Conservation (phyloP, 345 rosid species). For the Melaleuca alternifolia region DNA sequence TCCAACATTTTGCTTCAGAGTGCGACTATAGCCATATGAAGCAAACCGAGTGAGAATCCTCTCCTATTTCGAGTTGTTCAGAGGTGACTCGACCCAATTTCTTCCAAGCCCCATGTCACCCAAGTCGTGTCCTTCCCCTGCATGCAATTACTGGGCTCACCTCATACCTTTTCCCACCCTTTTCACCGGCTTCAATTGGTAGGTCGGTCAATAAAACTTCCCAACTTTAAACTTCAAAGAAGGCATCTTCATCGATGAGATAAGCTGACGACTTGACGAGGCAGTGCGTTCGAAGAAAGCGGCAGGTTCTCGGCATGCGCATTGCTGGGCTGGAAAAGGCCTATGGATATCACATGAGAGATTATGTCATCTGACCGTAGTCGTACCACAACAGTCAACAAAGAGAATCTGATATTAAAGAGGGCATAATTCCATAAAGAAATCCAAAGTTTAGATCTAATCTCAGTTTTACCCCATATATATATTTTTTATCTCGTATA, state of each 20-base stretch:
- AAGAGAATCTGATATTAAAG: neutral
- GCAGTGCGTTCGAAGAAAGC: neutral
- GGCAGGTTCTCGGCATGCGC: neutral
- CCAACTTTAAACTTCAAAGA: neutral
- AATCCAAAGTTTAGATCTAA: too few relatives aligned
- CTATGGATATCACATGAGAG: neutral
- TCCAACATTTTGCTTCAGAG: neutral
- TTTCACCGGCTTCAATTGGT: too few relatives aligned
- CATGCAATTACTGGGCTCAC: neutral
- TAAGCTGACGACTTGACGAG: neutral
- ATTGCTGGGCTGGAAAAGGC: neutral
- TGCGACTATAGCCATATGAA: neutral
- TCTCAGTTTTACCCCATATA: too few relatives aligned
- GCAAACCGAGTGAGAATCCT: neutral
- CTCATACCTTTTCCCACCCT: neutral
- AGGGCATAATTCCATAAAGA: too few relatives aligned
- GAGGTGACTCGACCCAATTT: neutral
- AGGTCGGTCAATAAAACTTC: too few relatives aligned
- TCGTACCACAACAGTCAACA: neutral
- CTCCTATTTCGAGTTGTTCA: neutral
- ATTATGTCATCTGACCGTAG: neutral
- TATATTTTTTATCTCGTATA: too few relatives aligned
- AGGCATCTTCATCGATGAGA: neutral
- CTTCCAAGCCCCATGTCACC: neutral
- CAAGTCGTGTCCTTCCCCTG: neutral